Base-by-base conservation (phyloP, 495 filamentous ascomycete species). In the Talaromyces wortmannii region DNA sequence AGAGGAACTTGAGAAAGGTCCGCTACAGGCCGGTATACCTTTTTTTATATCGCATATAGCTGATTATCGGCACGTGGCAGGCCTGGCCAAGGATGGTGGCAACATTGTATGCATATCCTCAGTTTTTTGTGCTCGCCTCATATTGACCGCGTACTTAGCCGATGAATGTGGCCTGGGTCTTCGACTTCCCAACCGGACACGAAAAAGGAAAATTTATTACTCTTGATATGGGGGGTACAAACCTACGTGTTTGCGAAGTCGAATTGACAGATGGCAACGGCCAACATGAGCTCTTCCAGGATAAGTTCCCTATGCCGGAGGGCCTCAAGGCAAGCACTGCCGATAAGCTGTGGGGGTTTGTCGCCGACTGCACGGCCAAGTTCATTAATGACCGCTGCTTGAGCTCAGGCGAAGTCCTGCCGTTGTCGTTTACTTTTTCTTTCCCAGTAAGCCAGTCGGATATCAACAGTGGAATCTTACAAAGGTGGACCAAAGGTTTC, bases 111-210 rank as follows among this genome's bases (percentile, higher is more conserved):
- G 89, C n/a, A n/a, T n/a, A n/a, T 80, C 53, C 49, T 46, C 55
- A 55, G 47, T 47, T 49, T 7, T 13, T 33, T 30, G 45, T 29
- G 5, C 30, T 32, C 48, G 36, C 49, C 13, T 18, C 32, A 23
- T 23, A 61, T 64, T 64, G 58, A 57, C 57, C 50, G 13, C 33
- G 48, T 10, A n/a, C 4, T 36, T 64, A 95, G 90, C 92, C 92
- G 53, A 97, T 97, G 92, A 95, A 96, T 72, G 83, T 91, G 33
- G 95, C 92, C 45, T 97, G 92, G 92, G 89, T 91, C 57, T 94
- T 91, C 82, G 81, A 77, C 45, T 91, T 83, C 66, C 92, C 92
- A 43, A 84, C 83, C 62, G 90, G 92, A 55, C 59, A 87, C 58
- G 92, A 97, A 70, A 85, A 79, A n/a, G 92, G 92, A 52, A 89